Base-by-base conservation (phyloP, 495 filamentous ascomycete genomes). In the Pyrenula aspistea region DNA sequence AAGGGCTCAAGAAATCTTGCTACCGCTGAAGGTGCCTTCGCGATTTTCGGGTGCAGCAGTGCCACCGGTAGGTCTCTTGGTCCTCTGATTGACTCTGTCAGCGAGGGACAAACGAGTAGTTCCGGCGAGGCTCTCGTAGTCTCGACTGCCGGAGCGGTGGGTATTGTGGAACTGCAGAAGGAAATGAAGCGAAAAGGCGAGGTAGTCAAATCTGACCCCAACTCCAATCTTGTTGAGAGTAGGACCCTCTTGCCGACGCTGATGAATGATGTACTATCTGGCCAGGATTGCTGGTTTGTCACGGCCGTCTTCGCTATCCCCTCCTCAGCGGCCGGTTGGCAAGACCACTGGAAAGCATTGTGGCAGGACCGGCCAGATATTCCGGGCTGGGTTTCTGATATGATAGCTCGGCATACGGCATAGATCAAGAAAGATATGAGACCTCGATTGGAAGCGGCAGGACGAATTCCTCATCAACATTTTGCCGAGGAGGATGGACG, bases 151-250 rank as follows among this genome's bases (percentile, higher is more conserved):
- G 85, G 87, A 0, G 85, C 84, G 25, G 84, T 88, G 11, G 86
- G 87, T 0, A 84, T 89, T 56, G 74, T 75, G 24, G 85, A 84
- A 58, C 62, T 89, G 15, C 73, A 80, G 36, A 56, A 63, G 0
- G 56, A 53, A 0, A 63, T 62, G 42, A 64, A 66, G 10, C 70
- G 85, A 22, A 66, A 66, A 25, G 85, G 84, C 1, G 77, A 70
- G 53, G 70, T 86, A 53, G 81, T 89, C 25, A 80, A 87, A 53
- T 83, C 84, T 1, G 88, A 92, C 65, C 85, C 87, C 1, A 90
- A 92, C 64, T 83, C 83, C 36, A 90, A 90, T 63, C 66, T 90
- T 47, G 76, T 89, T 0, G 79, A 86, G 68, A 79, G 81, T 31
- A 68, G 87, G 54, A 87, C 84, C 0, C 72, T 86, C 48, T 74